Evolutionary conservation across 2,329 filamentous ascomycete genomes (phyloP), one percentile per base, ranked within the genome.

Genomic region (Raffaelea deltoideospora): DNA sequence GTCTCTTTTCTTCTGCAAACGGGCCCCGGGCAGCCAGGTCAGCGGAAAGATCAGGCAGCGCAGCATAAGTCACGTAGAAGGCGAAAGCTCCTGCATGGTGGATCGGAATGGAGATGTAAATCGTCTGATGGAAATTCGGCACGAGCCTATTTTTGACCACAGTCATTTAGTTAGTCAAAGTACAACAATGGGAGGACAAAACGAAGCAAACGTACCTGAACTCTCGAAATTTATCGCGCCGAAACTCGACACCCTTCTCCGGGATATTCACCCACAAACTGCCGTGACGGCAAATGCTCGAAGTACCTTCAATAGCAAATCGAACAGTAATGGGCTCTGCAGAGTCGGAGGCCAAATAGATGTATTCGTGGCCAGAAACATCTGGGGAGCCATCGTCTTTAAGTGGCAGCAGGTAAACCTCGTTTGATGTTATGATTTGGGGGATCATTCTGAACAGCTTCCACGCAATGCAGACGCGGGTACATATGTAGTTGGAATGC

Each of bases 221-320:
- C 60, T 94, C 80, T 50, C 76, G 75, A 57, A 93, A 98, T 24
- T 70, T 69, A 50, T 80, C 69, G 48, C 90, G 78, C 45, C 75
- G 70, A 53, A 96, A 98, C 31, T 75, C 62, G 34, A 74, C 63
- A 41, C 79, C 86, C 49, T 77, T 67, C 42, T 79, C 72, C 8
- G 90, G 90, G 42, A 96, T 82, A 57, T 98, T 98, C 51, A 94
- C 80, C 88, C 90, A 98, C 44, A 98, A 68, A 53, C 83, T 95
- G 41, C 92, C 90, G 59, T 94, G 69, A 47, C 86, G 76, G 58
- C 87, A 95, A 64, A 98, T 90, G 43, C 88, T 94, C 54, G 88
- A 94, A 39, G 85, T 88, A 43, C 90, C 87, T 58, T 95, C 82
- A 48, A 95, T 88, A 47, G 85, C 75, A 58, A 98, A 94, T 41